phyloP scores from a whole-genome alignment of 1,139 yeast genomes.

The Scheffersomyces insectosa region DNA sequence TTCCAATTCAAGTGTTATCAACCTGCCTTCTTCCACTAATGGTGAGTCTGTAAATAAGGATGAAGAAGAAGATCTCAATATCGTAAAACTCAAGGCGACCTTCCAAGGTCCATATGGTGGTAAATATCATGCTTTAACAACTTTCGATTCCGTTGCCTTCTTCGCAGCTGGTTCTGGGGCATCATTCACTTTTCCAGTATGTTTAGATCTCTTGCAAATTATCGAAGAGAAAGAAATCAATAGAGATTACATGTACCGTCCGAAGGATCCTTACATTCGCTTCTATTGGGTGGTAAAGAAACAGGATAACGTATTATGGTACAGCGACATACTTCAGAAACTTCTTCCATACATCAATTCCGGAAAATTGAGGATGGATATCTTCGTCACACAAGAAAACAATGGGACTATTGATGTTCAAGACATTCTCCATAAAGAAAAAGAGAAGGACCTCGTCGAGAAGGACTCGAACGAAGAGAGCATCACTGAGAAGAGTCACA shows the following conservation, averaged over 20 bases:
- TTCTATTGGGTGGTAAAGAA: constrained; percentile 38
- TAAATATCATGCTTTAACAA: constrained; percentile 38
- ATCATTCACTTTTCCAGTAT: constrained; percentile 47
- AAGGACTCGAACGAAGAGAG: neutral
- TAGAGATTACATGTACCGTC: constrained; percentile 36
- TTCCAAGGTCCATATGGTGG: constrained; percentile 51
- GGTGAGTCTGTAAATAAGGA: neutral
- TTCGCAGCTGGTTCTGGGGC: constrained; percentile 50
- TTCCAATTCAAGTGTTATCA: neutral
- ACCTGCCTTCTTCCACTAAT: neutral
- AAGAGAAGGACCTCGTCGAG: too few species aligned
- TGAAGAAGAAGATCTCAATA: constrained; percentile 1
- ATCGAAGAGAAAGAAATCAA: constrained; percentile 22
- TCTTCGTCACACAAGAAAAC: constrained; percentile 23
- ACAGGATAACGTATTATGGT: constrained; percentile 35
- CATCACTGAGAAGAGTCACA: too few species aligned
- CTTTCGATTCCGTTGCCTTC: constrained; percentile 43
- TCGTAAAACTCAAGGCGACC: constrained; percentile 29
- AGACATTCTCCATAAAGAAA: neutral
- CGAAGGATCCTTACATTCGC: constrained; percentile 25
- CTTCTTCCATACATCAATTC: constrained; percentile 22
- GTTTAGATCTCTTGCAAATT: constrained; percentile 35
- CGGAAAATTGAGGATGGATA: constrained; percentile 25
- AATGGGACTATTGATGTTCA: neutral
- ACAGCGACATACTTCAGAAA: constrained; percentile 30